Evolutionary conservation across 805 yeast species (phyloP).

Genomic region (Saturnispora bothae): DNA sequence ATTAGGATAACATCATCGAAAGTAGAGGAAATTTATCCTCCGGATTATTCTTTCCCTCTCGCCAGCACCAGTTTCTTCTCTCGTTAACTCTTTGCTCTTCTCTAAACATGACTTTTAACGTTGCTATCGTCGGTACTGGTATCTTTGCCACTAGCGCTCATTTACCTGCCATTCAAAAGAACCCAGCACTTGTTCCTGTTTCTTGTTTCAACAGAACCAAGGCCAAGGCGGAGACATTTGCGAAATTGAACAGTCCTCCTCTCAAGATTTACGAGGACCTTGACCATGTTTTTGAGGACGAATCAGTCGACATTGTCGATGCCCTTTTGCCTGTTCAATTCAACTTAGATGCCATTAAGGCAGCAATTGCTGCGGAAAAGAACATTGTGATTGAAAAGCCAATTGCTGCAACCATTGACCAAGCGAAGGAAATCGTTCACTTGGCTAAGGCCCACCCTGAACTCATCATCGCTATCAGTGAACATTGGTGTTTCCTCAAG

Average conservation of each 20-base stretch:
- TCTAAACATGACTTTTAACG: conserved; percentile 30
- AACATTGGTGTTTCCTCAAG: conserved; percentile 73
- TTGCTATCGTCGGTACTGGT: conserved; percentile 72
- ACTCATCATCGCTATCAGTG: conserved; percentile 66
- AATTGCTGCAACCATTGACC: conserved; percentile 73
- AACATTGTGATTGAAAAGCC: conserved; percentile 86
- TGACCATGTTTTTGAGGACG: conserved; percentile 57
- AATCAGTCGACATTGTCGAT: conserved; percentile 67
- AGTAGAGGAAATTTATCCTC: too few relatives aligned
- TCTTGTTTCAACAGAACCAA: conserved; percentile 80
- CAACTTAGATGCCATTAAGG: conserved; percentile 57
- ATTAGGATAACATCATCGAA: too few relatives aligned
- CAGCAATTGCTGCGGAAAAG: conserved; percentile 64
- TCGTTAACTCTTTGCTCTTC: too few relatives aligned
- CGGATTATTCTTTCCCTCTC: too few relatives aligned
- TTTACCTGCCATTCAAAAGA: conserved; percentile 56
- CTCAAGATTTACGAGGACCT: conserved; percentile 47
- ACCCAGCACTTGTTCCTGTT: conserved; percentile 41
- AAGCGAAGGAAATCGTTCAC: conserved; percentile 71
- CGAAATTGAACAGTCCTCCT: conserved; percentile 39
- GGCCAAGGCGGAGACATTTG: conserved; percentile 74
- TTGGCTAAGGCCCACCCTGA: conserved; percentile 46
- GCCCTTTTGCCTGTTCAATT: conserved; percentile 83
- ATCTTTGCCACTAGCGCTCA: conserved; percentile 83
- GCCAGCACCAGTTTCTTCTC: too few relatives aligned